Conservation (phyloP, 106 monocot species). For the Apostasia shenzhenica region DNA sequence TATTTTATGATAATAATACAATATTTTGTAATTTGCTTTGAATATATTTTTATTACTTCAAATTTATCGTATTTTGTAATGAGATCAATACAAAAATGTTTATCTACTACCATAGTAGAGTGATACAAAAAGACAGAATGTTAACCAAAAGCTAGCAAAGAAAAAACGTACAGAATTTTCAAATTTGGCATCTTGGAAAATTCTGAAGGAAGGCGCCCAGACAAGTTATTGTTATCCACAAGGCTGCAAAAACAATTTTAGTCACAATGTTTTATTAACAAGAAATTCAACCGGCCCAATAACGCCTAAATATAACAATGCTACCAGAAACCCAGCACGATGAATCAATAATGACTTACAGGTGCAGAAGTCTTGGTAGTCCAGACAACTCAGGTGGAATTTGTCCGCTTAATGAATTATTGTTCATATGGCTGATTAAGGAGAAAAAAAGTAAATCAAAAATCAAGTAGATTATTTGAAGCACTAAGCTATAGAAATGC, state of each 20-base stretch:
- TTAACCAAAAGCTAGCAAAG: background rate
- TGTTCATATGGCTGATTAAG: constrained; percentile 87
- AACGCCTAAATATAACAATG: background rate
- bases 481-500: constrained; percentile 8
- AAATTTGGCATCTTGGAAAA: constrained; percentile 39
- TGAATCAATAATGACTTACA: constrained; percentile 37
- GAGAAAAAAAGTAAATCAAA: background rate
- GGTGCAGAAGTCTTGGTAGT: constrained; percentile 54
- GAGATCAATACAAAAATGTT: no score
- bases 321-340: background rate
- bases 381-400: constrained; percentile 72
- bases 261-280: background rate
- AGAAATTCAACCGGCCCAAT: background rate
- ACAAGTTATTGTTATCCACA: constrained; percentile 90
- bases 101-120: no score
- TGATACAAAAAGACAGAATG: no score
- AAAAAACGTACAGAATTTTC: constrained; percentile 65
- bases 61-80: no score
- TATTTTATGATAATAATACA: no score
- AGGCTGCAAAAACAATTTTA: constrained; percentile 39
- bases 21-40: no score
- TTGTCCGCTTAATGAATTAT: constrained; percentile 89
- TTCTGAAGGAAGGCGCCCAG: constrained; percentile 69
- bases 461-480: background rate
- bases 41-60: no score